Conservation (phyloP, 2,329 filamentous ascomycete species). For the Ceratocystis smalleyi region DNA sequence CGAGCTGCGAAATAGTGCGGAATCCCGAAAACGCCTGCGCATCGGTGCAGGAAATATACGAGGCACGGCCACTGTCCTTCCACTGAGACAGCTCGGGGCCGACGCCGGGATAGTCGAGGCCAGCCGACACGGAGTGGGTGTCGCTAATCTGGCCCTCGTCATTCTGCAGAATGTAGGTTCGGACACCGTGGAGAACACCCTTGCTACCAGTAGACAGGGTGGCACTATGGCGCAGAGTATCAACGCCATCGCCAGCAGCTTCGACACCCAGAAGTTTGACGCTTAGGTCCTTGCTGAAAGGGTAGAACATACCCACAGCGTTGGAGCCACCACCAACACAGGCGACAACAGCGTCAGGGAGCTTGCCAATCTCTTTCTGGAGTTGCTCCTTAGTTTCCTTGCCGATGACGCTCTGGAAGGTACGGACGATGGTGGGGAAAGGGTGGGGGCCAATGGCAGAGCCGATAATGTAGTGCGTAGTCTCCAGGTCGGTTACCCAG, state of each 20-base stretch:
- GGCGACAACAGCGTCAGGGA: slow-evolving; percentile 89
- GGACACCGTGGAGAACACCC: slow-evolving; percentile 87
- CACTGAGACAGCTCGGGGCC: slow-evolving; percentile 81
- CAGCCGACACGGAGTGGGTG: slow-evolving; percentile 91
- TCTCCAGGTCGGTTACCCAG: slow-evolving; percentile 85
- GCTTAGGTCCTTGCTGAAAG: slow-evolving; percentile 68
- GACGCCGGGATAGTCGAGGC: slow-evolving; percentile 92
- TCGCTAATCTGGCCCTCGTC: slow-evolving; percentile 83
- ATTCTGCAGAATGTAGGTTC: slow-evolving; percentile 90
- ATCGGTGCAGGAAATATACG: slow-evolving; percentile 83
- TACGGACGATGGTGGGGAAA: slow-evolving; percentile 93
- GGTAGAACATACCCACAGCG: slow-evolving; percentile 95
- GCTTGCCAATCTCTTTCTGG: slow-evolving; percentile 64
- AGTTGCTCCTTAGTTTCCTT: slow-evolving; percentile 90
- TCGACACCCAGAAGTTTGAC: slow-evolving; percentile 90
- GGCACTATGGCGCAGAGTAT: slow-evolving; percentile 72
- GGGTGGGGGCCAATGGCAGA: slow-evolving; percentile 95
- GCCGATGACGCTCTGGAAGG: slow-evolving; percentile 94
- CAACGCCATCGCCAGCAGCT: slow-evolving; percentile 81
- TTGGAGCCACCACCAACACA: slow-evolving; percentile 95
- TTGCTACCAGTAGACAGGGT: slow-evolving; percentile 76
- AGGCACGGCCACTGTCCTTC: slow-evolving; percentile 80
- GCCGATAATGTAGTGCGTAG: slow-evolving; percentile 95
- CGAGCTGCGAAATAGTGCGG: slow-evolving; percentile 65
- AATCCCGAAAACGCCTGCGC: slow-evolving; percentile 81